A percentile compares a stretch with the other conserved stretches of the same genome.
Conservation (phyloP, 1,284 basidiomycete genomes). For the Microbotryomycetes sp. region DNA sequence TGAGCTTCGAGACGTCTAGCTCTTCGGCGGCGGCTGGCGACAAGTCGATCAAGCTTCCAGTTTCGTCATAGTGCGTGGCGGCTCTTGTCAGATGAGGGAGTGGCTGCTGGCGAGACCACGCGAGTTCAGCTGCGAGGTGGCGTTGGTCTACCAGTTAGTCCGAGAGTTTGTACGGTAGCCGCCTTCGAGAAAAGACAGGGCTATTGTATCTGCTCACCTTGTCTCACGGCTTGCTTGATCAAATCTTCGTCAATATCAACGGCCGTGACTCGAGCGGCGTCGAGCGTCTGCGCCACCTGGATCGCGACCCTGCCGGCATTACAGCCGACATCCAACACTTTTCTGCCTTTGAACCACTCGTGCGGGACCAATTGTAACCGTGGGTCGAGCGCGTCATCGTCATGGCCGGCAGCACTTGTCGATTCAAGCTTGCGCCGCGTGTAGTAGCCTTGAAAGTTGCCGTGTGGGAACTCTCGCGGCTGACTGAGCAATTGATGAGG, state of each 20-base stretch:
- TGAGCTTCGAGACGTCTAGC: conserved; percentile 1
- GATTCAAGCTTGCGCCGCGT: conserved; percentile 54
- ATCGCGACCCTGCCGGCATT: conserved; percentile 75
- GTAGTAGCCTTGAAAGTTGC: conserved; percentile 54
- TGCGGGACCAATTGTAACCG: conserved; percentile 56
- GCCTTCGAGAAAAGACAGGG: background rate
- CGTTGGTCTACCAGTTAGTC: no score
- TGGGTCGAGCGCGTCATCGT: conserved; percentile 53
- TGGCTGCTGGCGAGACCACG: conserved; percentile 32
- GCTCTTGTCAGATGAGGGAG: conserved; percentile 14
- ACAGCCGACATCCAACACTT: conserved; percentile 70
- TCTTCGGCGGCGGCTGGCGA: conserved; percentile 11
- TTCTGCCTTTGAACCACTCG: conserved; percentile 49
- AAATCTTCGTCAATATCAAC: conserved; percentile 72
- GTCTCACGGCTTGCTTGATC: conserved; percentile 60
- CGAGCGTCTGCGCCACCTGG: conserved; percentile 62
- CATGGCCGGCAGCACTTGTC: conserved; percentile 12
- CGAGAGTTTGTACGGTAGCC: background rate
- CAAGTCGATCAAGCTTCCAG: background rate
- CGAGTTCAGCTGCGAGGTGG: conserved; percentile 23
- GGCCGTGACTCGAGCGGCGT: conserved; percentile 58
- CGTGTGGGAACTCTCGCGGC: background rate
- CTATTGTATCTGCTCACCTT: conserved; percentile 11
- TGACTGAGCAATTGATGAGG: background rate
- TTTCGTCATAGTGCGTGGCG: background rate